Base-by-base conservation (phyloP, 225 moss, liverwort and hornwort species). In the Sphagnum tenellum region DNA sequence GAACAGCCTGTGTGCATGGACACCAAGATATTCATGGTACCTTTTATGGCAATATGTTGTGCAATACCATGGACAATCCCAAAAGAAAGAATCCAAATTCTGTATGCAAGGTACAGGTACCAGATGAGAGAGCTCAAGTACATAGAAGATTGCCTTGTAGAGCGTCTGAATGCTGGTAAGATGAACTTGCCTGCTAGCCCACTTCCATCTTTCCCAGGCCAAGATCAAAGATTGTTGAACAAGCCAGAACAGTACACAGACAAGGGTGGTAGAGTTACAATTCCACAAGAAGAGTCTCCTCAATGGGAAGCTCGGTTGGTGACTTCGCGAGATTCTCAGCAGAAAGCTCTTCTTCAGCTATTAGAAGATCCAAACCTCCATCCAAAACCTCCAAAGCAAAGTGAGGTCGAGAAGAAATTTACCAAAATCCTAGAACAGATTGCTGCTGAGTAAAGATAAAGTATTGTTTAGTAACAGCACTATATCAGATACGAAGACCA, bases 1-100 rank as follows among this genome's bases (percentile, higher is more conserved):
- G 64, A 61, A 2, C 77, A 77, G 69, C 46, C 75, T 2, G 59
- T 12, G 1, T 9, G 60, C 49, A 74, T 14, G 74, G 71, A 75
- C 57, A 53, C 70, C 55, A 66, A 57, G 66, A 12, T 47, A 4
- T 57, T 66, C 5, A 12, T 66, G 2, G 56, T 53, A 10, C 55
- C 66, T 0, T 66, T 66, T 13, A 45, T 14, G 0, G 2, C 5
- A 4, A 55, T 3, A 57, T 12, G 66, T 6, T 56, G 46, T 9
- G 66, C 66, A 2, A 56, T 66, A 10, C 56, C 56, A 2, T 66
- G 57, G 55, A 56, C 56, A 45, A 57, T 66, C 4, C 13, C n/a
- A 3, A 5, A 2, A 3, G 14, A 66, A 6, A 56, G 66, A 12
- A 57, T 5, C 3, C 7, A 9, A 3, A 47, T 66, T 54, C 11